Evolutionary conservation across 176 grass and related monocot genomes (phyloP).

Genomic region (Avena atlantica): DNA sequence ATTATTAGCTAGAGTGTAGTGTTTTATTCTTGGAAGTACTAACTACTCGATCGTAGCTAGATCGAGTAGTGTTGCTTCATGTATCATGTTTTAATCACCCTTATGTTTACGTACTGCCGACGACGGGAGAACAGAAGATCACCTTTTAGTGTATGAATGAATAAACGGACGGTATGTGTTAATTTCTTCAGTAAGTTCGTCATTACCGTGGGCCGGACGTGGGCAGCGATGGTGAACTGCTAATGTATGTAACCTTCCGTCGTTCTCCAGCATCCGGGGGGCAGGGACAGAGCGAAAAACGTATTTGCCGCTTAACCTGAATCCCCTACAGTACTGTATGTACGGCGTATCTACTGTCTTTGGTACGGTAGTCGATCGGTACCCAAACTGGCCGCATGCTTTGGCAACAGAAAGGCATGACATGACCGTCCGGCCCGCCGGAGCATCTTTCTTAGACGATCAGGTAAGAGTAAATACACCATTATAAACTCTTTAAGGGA

Average conservation of each 20-base stretch:
- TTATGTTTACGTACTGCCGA: too few relatives aligned
- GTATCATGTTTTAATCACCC: not conserved
- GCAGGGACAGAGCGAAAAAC: not conserved
- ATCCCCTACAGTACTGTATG: not conserved
- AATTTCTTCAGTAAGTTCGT: not conserved
- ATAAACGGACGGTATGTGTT: not conserved
- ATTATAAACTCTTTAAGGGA: too few relatives aligned
- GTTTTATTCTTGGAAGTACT: too few relatives aligned
- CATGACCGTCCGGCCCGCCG: not conserved
- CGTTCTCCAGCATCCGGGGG: not conserved
- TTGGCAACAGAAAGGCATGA: not conserved
- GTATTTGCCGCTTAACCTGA: not conserved
- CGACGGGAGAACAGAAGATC: too few relatives aligned
- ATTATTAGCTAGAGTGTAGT: too few relatives aligned
- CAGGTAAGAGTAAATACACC: not conserved
- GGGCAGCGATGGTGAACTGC: not conserved
- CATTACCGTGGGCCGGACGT: not conserved
- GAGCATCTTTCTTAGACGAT: not conserved
- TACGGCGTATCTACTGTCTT: not conserved
- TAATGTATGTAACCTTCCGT: not conserved
- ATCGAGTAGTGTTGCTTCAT: not conserved
- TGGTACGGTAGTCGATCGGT: too few relatives aligned
- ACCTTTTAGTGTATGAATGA: too few relatives aligned
- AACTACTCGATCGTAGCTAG: not conserved
- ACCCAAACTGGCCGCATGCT: too few relatives aligned